Conservation (phyloP, 169 alveolate species). For the Plasmodium fragile region DNA sequence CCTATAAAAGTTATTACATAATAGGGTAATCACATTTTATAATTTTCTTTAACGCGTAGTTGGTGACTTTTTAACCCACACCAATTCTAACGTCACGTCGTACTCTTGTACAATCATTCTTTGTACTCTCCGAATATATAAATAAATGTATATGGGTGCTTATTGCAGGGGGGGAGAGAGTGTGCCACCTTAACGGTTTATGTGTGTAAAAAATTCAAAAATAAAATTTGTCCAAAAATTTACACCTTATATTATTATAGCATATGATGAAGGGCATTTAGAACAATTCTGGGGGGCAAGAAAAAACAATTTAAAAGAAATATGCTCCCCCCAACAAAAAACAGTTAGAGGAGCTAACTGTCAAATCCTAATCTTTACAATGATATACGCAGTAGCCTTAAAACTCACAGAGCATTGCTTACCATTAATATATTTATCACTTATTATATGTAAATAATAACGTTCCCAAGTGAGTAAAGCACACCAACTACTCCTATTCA, state of each 20-base stretch:
- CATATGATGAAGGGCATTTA: neutral
- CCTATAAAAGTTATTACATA: neutral
- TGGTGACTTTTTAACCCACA: neutral
- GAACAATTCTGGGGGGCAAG: neutral
- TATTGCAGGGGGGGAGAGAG: neutral
- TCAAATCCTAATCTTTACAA: neutral
- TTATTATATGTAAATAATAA: too few relatives aligned
- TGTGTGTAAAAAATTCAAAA: neutral
- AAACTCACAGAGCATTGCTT: neutral
- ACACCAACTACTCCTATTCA: neutral
- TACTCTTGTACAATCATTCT: neutral
- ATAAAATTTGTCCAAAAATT: neutral
- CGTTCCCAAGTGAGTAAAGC: neutral
- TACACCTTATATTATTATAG: neutral
- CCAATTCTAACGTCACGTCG: neutral
- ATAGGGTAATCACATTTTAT: neutral
- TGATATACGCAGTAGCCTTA: neutral
- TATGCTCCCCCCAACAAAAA: neutral
- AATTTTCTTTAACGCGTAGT: neutral
- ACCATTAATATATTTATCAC: neutral
- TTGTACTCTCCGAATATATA: neutral
- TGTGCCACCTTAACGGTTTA: neutral
- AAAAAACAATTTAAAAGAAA: neutral
- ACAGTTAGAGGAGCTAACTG: neutral
- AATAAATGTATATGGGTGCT: neutral